Conservation (phyloP, 495 filamentous ascomycete genomes). For the Penicillium angulare region DNA sequence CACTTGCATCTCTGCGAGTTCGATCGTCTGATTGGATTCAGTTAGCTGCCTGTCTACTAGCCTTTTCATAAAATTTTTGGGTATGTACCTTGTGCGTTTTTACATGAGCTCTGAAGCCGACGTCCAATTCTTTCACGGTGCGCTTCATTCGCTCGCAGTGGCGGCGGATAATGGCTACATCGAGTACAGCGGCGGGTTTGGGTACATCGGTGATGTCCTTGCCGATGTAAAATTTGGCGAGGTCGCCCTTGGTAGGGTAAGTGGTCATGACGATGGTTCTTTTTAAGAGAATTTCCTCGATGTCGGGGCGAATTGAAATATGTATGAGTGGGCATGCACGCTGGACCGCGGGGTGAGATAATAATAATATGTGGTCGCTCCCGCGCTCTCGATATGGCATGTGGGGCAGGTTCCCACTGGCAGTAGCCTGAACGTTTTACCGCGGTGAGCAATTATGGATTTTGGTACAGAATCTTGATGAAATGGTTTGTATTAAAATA, state of each 20-base stretch:
- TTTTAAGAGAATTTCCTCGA: background rate
- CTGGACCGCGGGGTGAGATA: background rate
- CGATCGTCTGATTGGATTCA: conserved; percentile 53
- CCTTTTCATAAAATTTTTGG: background rate
- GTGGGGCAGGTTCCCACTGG: conserved; percentile 12
- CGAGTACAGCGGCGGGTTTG: conserved; percentile 68
- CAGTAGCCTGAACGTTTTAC: conserved; percentile 9
- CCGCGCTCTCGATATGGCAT: conserved; percentile 1
- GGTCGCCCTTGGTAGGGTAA: conserved; percentile 23
- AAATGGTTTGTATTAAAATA: too few relatives aligned
- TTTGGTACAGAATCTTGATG: background rate
- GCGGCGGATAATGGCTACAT: conserved; percentile 60
- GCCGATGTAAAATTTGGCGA: conserved; percentile 55
- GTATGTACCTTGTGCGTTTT: conserved; percentile 77
- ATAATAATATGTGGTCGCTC: background rate
- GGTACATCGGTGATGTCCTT: conserved; percentile 59
- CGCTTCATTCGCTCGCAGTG: conserved; percentile 77
- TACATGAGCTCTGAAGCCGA: conserved; percentile 77
- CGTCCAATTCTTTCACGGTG: conserved; percentile 53
- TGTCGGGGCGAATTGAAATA: background rate
- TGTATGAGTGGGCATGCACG: background rate
- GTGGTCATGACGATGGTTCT: conserved; percentile 5
- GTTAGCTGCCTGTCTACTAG: background rate
- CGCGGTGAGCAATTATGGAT: background rate
- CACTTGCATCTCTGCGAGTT: conserved; percentile 74